A percentile compares a stretch with the other conserved stretches of the same genome.
Evolutionary conservation across 2,329 filamentous ascomycete genomes (phyloP).

Genomic region (Ilyonectria robusta): DNA sequence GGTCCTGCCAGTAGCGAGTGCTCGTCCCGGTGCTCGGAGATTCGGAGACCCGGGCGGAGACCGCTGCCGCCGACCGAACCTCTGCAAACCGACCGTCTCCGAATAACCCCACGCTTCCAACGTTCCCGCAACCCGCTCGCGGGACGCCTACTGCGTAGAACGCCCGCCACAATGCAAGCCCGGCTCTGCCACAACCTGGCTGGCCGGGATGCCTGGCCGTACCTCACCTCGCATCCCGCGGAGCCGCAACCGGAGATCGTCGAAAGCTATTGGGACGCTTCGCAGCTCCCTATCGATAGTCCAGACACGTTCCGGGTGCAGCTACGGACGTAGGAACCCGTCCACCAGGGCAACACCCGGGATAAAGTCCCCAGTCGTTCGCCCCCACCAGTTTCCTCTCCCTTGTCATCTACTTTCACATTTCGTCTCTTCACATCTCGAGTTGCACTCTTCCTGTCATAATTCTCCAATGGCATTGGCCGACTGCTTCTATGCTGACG

Average conservation of each 20-base stretch:
- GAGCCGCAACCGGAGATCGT: conserved; percentile 38
- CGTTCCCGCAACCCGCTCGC: neutral
- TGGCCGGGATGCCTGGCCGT: conserved; percentile 1
- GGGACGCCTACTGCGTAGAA: too few species aligned
- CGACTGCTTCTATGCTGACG: conserved; percentile 22
- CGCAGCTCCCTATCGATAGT: conserved; percentile 1
- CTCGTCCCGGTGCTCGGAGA: conserved; percentile 36
- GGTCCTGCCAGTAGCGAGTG: neutral
- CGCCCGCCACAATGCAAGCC: too few species aligned
- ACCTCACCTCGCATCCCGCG: conserved; percentile 16
- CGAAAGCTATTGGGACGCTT: conserved; percentile 25
- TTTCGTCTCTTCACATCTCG: neutral
- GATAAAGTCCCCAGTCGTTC: neutral
- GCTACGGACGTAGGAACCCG: conserved; percentile 29
- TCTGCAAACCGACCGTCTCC: neutral
- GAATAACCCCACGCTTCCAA: neutral
- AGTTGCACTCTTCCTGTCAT: conserved; percentile 1
- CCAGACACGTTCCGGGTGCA: conserved; percentile 5
- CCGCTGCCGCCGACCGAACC: conserved; percentile 14
- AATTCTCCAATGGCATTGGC: conserved; percentile 24
- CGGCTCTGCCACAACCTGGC: neutral
- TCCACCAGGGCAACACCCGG: conserved; percentile 1
- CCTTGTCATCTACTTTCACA: neutral
- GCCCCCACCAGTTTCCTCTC: neutral
- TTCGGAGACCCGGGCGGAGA: conserved; percentile 43